These are phyloP conservation scores for Malus hybrid DNA, from an alignment of 331 rosid species.

Conservation along the genomic window DNA sequence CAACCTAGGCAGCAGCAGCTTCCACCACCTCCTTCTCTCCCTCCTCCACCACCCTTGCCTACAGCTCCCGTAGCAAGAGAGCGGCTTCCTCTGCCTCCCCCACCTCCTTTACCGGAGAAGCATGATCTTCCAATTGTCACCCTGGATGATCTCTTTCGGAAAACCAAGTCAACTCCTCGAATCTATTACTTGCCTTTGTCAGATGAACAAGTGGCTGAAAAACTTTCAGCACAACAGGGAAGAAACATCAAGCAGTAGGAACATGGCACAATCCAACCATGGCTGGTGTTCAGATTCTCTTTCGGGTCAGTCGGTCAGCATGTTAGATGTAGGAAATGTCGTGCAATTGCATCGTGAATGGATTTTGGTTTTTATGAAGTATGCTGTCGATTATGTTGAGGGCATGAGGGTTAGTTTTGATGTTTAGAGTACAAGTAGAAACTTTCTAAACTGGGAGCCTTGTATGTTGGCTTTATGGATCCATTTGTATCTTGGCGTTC, in stretches of 20 bases:
- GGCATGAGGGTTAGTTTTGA: neutral
- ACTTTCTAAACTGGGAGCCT: neutral
- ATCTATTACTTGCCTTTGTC: constrained; percentile 90
- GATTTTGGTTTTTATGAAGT: neutral
- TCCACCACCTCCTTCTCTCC: constrained; percentile 40
- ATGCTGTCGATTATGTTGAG: neutral
- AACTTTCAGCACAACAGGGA: constrained; percentile 50
- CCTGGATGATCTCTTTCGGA: constrained; percentile 85
- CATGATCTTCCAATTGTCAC: constrained; percentile 78
- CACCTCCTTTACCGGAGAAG: constrained; percentile 64
- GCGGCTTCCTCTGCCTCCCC: constrained; percentile 68
- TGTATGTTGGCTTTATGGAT: neutral
- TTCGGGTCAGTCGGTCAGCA: constrained; percentile 13
- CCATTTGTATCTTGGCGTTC: neutral
- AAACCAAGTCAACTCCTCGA: constrained; percentile 85
- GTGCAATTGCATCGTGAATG: constrained; percentile 14
- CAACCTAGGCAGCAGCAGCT: constrained; percentile 39
- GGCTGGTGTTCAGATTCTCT: constrained; percentile 19
- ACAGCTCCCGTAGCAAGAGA: constrained; percentile 58
- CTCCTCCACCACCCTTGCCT: constrained; percentile 83
- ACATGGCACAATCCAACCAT: constrained; percentile 8
- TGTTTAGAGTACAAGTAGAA: neutral
- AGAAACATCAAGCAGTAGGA: constrained; percentile 36
- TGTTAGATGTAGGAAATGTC: constrained; percentile 33
- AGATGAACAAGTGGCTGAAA: constrained; percentile 71